Percentiles rank a stretch among this genome's conserved stretches.
Conservation (phyloP, 352 stramenopile genomes). For the Phytophthora nicotianae region DNA sequence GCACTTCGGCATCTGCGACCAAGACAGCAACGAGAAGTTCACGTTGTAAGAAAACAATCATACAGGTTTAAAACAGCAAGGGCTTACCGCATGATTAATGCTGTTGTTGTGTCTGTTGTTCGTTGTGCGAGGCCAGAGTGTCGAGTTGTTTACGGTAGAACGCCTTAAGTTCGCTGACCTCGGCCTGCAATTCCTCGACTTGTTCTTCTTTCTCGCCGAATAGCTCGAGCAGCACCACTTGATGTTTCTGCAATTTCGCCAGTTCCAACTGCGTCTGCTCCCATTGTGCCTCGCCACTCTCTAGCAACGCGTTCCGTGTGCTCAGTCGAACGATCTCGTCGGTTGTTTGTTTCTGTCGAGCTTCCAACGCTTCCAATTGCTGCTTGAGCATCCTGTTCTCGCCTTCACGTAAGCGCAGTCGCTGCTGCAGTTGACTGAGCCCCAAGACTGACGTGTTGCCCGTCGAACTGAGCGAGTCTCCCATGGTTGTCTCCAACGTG, state of each 20-base stretch:
- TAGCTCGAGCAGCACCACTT: slow-evolving; percentile 82
- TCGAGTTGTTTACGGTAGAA: slow-evolving; percentile 84
- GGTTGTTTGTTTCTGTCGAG: slow-evolving; percentile 67
- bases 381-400: slow-evolving; percentile 80
- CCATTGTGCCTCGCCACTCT: slow-evolving; percentile 58
- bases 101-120: slow-evolving; percentile 44
- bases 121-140: slow-evolving; percentile 54
- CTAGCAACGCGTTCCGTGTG: slow-evolving; percentile 73
- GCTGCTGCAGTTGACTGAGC: slow-evolving; percentile 77
- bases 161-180: slow-evolving; percentile 78
- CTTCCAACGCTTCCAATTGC: slow-evolving; percentile 65
- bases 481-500: slow-evolving; percentile 48
- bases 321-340: slow-evolving; percentile 80
- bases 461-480: slow-evolving; percentile 35
- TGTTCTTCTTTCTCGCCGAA: slow-evolving; percentile 89
- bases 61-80: slow-evolving; percentile 5
- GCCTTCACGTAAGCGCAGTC: slow-evolving; percentile 70
- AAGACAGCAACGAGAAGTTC: slow-evolving; percentile 46
- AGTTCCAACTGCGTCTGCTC: slow-evolving; percentile 58
- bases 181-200: slow-evolving; percentile 78
- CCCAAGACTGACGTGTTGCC: slow-evolving; percentile 67
- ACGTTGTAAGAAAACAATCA: slow-evolving; percentile 14
- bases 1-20: slow-evolving; percentile 52
- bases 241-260: slow-evolving; percentile 66
- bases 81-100: slow-evolving; percentile 27